Evolutionary conservation across 192 early-diverging fungal genomes (phyloP).

Genomic region (Umbelopsis sp.): DNA sequence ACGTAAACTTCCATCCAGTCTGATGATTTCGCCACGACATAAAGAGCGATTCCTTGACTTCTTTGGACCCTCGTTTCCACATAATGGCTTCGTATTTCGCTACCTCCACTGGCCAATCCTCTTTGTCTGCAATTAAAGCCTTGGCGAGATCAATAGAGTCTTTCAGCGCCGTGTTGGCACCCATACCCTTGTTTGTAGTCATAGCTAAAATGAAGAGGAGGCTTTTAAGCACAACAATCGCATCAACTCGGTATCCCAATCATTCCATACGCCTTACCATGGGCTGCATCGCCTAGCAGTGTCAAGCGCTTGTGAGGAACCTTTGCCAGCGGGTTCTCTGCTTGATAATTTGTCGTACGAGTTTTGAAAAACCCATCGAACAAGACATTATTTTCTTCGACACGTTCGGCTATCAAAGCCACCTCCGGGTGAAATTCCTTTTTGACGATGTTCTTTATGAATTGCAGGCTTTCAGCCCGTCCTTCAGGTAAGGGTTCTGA

Average conservation of each 20-base stretch:
- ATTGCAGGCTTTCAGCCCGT: neutral
- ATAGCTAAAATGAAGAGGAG: neutral
- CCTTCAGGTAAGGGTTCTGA: neutral
- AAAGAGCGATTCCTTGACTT: constrained; percentile 19
- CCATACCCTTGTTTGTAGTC: constrained; percentile 16
- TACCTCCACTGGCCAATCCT: neutral
- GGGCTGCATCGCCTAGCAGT: constrained; percentile 23
- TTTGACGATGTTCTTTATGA: neutral
- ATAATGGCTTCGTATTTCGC: constrained; percentile 16
- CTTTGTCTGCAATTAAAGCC: neutral
- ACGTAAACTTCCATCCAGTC: constrained; percentile 1
- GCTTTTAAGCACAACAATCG: no score
- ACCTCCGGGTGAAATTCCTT: constrained; percentile 25
- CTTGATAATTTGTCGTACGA: neutral
- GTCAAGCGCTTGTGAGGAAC: constrained; percentile 23
- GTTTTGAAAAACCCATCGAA: constrained; percentile 8
- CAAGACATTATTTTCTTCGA: neutral
- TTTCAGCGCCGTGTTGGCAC: neutral
- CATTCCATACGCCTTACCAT: neutral
- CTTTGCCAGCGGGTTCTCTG: neutral
- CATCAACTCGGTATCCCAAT: neutral
- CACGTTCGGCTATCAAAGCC: neutral
- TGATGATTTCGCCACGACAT: constrained; percentile 12
- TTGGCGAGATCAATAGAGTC: constrained; percentile 14
- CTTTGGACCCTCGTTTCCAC: constrained; percentile 11